These are phyloP conservation scores for Aspergillus sp. DNA, from an alignment of 2,329 filamentous ascomycete genomes.

Conservation along the genomic window DNA sequence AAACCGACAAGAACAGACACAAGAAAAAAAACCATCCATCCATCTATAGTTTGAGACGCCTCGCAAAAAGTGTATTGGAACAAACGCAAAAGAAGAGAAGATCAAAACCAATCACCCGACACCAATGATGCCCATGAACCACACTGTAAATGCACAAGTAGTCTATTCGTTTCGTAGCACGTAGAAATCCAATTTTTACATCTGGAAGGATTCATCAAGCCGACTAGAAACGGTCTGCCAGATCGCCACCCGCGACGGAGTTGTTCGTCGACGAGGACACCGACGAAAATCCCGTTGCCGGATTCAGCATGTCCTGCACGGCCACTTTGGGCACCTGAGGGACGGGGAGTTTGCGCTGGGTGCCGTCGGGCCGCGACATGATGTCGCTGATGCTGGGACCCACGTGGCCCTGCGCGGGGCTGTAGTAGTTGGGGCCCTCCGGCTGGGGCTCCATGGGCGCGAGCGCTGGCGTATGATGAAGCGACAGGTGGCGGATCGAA, in stretches of 20 bases:
- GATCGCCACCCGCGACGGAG: conserved; percentile 71
- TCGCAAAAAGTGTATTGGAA: conserved; percentile 20
- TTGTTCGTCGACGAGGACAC: conserved; percentile 74
- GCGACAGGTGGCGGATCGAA: conserved; percentile 71
- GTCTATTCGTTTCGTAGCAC: conserved; percentile 40
- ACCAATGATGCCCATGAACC: conserved; percentile 37
- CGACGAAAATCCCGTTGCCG: conserved; percentile 64
- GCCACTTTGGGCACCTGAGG: conserved; percentile 85
- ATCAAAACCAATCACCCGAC: conserved; percentile 24
- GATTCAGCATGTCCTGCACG: conserved; percentile 77
- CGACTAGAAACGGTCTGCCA: conserved; percentile 55
- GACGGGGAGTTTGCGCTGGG: conserved; percentile 85
- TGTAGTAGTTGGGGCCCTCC: conserved; percentile 58
- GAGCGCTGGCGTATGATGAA: conserved; percentile 65
- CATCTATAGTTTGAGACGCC: conserved; percentile 24
- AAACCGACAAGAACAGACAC: conserved; percentile 9
- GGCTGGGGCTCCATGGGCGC: conserved; percentile 68
- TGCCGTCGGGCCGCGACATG: conserved; percentile 82
- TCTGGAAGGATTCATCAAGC: conserved; percentile 4
- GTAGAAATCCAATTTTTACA: conserved; percentile 21
- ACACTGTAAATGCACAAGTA: conserved; percentile 37
- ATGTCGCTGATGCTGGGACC: conserved; percentile 88
- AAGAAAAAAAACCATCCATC: conserved; percentile 19
- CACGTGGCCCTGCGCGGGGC: conserved; percentile 54
- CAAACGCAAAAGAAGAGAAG: conserved; percentile 3